Percentiles rank a stretch among this genome's conserved stretches.
Evolutionary conservation across 495 filamentous ascomycete species (phyloP).

Genomic region (Peziza echinospora): DNA sequence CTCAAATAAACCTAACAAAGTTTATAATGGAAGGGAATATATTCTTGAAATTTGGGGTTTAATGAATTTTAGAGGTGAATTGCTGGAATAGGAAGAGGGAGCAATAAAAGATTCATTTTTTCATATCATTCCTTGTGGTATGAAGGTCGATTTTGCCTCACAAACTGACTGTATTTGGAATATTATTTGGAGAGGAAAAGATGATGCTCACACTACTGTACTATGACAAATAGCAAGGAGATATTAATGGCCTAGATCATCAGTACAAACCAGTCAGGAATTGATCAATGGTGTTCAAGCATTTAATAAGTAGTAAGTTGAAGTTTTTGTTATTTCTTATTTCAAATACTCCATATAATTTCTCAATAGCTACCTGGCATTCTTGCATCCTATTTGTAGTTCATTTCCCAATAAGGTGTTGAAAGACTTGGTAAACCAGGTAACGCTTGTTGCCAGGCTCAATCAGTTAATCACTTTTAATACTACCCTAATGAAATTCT

Average conservation of each 20-base stretch:
- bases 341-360: no score
- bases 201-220: neutral
- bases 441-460: no score
- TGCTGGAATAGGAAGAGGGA: neutral
- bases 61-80: neutral
- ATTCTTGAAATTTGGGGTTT: neutral
- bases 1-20: neutral
- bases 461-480: no score
- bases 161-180: conserved; percentile 1
- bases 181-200: neutral
- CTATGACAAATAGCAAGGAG: neutral
- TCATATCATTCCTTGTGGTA: conserved; percentile 1
- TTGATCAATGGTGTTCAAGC: no score
- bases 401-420: no score
- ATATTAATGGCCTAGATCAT: neutral
- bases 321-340: no score
- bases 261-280: neutral
- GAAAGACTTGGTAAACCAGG: no score
- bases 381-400: no score
- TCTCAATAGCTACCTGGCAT: no score
- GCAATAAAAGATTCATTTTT: conserved; percentile 1
- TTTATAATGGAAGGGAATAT: neutral
- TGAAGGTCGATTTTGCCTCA: neutral
- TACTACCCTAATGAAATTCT: no score
- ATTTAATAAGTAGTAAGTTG: no score